These are phyloP conservation scores for Parmelia sp. DNA, from an alignment of 495 filamentous ascomycete species.

Conservation along the genomic window DNA sequence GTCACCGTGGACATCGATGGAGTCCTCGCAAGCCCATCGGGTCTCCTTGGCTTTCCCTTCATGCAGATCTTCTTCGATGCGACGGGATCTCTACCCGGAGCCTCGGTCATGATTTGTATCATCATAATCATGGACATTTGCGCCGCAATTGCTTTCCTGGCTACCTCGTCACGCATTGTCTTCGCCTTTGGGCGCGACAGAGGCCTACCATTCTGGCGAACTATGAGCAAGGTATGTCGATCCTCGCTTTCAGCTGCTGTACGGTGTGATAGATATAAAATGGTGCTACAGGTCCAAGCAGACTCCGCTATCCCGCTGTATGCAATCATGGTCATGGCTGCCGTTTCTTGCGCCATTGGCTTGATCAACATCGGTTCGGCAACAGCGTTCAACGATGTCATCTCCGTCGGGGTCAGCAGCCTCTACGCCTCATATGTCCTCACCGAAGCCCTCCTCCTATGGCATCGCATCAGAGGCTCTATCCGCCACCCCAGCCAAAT, in stretches of 20 bases:
- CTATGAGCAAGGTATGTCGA: neutral
- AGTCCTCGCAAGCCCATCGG: too few species aligned
- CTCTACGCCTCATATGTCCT: neutral
- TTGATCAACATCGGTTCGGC: neutral
- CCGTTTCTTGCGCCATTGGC: neutral
- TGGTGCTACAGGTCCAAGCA: neutral
- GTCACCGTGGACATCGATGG: conserved; percentile 31
- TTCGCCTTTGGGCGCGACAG: neutral
- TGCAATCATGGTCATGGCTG: neutral
- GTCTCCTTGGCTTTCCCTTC: conserved; percentile 30
- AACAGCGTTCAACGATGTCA: neutral
- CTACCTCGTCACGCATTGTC: neutral
- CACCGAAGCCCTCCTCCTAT: neutral
- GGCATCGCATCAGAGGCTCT: neutral
- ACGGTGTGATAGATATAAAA: too few species aligned
- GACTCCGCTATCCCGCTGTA: neutral
- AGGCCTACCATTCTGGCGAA: neutral
- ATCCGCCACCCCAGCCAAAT: conserved; percentile 21
- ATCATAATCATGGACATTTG: neutral
- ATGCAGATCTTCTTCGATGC: conserved; percentile 34
- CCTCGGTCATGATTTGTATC: conserved; percentile 27
- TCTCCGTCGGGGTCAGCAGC: neutral
- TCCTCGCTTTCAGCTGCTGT: neutral
- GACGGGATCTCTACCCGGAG: conserved; percentile 27
- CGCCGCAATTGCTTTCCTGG: neutral